Conservation (phyloP, 768 basidiomycete species). For the Phlegmacium glaucopus region DNA sequence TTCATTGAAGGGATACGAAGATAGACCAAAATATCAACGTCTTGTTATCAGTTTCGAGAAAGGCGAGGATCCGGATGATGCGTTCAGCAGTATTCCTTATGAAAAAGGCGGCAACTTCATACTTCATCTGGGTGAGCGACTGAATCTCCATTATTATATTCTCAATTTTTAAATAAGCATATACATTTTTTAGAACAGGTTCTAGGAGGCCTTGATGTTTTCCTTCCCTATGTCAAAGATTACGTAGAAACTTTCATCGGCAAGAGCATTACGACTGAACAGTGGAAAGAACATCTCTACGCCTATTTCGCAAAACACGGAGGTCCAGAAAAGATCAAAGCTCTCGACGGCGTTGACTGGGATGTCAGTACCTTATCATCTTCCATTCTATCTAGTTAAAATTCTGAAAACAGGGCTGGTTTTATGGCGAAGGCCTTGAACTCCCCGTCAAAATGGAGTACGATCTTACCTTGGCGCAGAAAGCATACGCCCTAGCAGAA, state of each 20-base stretch:
- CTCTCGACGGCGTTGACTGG: constrained; percentile 73
- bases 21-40: constrained; percentile 71
- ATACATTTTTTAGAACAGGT: constrained; percentile 47
- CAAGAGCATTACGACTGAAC: constrained; percentile 75
- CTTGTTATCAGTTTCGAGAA: constrained; percentile 72
- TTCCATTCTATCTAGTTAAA: background rate
- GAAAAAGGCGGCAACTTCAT: constrained; percentile 90
- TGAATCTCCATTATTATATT: background rate
- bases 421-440: constrained; percentile 72
- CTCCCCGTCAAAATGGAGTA: constrained; percentile 77
- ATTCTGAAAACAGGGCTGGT: constrained; percentile 57
- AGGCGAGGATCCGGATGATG: constrained; percentile 77
- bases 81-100: constrained; percentile 75
- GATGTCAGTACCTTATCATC: constrained; percentile 43
- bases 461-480: constrained; percentile 65
- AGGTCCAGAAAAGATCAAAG: constrained; percentile 56
- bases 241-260: constrained; percentile 83
- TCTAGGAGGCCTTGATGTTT: constrained; percentile 79
- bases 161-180: background rate
- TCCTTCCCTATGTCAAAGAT: constrained; percentile 80
- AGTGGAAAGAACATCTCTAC: constrained; percentile 83
- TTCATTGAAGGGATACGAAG: constrained; percentile 57
- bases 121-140: constrained; percentile 65
- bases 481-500: constrained; percentile 68
- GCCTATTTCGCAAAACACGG: constrained; percentile 60